Evolutionary conservation across 2,329 filamentous ascomycete genomes (phyloP), one percentile per base, ranked within the genome.

Genomic region (Thelonectria olida): DNA sequence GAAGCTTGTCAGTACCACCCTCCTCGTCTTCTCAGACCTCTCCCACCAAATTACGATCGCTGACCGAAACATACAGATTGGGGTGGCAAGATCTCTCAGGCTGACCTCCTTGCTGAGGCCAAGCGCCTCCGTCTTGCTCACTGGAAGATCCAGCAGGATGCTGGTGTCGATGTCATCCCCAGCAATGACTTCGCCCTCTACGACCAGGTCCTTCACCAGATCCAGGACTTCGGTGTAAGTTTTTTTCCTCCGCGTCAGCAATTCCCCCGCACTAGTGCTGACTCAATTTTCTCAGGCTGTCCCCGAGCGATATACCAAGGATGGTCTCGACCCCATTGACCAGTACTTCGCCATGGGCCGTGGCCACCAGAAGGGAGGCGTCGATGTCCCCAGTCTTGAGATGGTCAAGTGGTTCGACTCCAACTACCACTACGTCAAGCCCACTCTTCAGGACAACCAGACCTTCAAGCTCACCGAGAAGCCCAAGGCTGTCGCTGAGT

Each of bases 371-470:
- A 96, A 93, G 89, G 88, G 90, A 77, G 88, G 92, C 80, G 87
- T 98, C 73, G 96, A 99, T 81, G 96, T 98, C 70, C 93, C 95
- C 73, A 88, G 87, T 76, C 85, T 97, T 82, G 96, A 99, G 88
- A 99, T 99, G 96, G 96, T 99, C 75, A 99, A 99, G 88, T 99
- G 96, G 96, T 99, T 99, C 79, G 96, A 99, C 88, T 97, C 93
- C 70, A 99, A 99, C 91, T 99, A 99, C 90, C 96, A 98, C 88
- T 99, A 99, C 82, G 96, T 98, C 84, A 98, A 98, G 90, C 96
- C 96, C 68, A 97, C 96, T 66, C 89, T 99, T 71, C 93, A 97
- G 84, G 90, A 97, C 84, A 91, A 92, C 87, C 96, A 99, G 88
- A 90, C 87, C 77, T 99, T 99, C 90, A 94, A 91, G 83, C 92